Evolutionary conservation across 2,329 filamentous ascomycete genomes (phyloP), one percentile per base, ranked within the genome.

Genomic region (Cladosporium sp.): DNA sequence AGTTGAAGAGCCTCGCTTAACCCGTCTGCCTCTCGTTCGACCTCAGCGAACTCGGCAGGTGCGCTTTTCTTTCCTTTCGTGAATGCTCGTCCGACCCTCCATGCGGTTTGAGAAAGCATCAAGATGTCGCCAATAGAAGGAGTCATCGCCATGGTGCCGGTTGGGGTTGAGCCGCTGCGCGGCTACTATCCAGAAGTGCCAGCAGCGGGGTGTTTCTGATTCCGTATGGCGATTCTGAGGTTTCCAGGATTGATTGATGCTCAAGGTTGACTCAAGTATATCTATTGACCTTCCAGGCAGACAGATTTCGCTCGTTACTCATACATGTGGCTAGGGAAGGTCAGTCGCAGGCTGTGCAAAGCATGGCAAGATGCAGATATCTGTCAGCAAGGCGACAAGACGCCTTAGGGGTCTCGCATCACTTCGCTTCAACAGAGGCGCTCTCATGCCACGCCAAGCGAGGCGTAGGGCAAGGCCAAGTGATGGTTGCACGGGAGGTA

Each of bases 41-140:
- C 70, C 38, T 75, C 73, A 15, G 71, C 67, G 60, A 80, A 79
- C 25, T 76, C 74, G 30, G 65, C 30, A 1, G 76, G 76, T 6
- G 74, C 74, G 55, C 68, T 66, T 52, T 72, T 72, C 34, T 73
- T 71, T 25, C 73, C 74, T 19, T 76, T 67, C 5, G 71, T 73
- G 64, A 80, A 80, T 1, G 76, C 73, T 51, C 75, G 67, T 25
- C 75, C 76, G 40, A 76, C 74, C 61, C 73, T 77, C 76, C 76
- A 79, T 20, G 77, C 76, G 42, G 73, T 70, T 64, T 79, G 76
- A 5, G 75, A 78, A 15, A 79, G 70, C 72, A 76, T 75, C 40
- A 79, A 64, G 19, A 78, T 75, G 66, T 79, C 77, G 58, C 76
- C 77, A 9, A 70, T 57, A 3, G 65, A 67, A n/a, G 69, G 64